These are phyloP conservation scores for Tylopilus felleus DNA, from an alignment of 768 basidiomycete genomes.

Conservation along the genomic window DNA sequence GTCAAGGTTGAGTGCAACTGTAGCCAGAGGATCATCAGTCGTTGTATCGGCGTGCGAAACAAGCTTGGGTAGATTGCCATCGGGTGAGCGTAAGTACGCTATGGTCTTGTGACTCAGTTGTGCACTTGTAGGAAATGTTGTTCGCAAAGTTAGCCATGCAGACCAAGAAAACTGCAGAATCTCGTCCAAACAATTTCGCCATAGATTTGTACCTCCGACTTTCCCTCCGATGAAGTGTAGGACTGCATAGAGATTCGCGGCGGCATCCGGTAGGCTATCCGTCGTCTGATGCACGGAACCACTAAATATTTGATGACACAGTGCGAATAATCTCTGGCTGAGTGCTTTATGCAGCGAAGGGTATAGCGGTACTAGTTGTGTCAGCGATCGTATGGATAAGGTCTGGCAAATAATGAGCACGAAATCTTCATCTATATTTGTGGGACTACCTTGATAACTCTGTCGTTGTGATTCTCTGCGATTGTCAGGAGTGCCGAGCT, in stretches of 20 bases:
- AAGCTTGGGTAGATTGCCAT: constrained; percentile 8
- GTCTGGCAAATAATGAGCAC: constrained; percentile 34
- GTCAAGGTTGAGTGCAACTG: constrained; percentile 57
- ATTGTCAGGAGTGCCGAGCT: constrained; percentile 54
- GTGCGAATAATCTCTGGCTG: constrained; percentile 46
- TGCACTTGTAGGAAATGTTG: constrained; percentile 51
- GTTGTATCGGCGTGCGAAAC: constrained; percentile 14
- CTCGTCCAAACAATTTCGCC: constrained; percentile 75
- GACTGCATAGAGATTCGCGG: constrained; percentile 56
- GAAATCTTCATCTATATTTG: neutral
- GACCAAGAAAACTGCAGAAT: constrained; percentile 64
- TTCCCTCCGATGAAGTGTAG: constrained; percentile 78
- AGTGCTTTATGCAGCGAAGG: constrained; percentile 63
- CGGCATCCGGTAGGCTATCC: constrained; percentile 39
- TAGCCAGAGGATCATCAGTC: constrained; percentile 45
- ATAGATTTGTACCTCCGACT: constrained; percentile 64
- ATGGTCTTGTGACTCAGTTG: constrained; percentile 13
- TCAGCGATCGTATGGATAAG: constrained; percentile 45
- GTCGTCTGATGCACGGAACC: constrained; percentile 48
- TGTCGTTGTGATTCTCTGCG: constrained; percentile 48
- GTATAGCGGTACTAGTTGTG: constrained; percentile 58
- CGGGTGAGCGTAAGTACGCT: constrained; percentile 1
- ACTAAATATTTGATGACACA: constrained; percentile 55
- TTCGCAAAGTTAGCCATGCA: constrained; percentile 54
- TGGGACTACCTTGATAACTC: constrained; percentile 51